Evolutionary conservation across 1,139 yeast genomes (phyloP), one percentile per base, ranked within the genome.

Genomic region (Candida gigantensis): DNA sequence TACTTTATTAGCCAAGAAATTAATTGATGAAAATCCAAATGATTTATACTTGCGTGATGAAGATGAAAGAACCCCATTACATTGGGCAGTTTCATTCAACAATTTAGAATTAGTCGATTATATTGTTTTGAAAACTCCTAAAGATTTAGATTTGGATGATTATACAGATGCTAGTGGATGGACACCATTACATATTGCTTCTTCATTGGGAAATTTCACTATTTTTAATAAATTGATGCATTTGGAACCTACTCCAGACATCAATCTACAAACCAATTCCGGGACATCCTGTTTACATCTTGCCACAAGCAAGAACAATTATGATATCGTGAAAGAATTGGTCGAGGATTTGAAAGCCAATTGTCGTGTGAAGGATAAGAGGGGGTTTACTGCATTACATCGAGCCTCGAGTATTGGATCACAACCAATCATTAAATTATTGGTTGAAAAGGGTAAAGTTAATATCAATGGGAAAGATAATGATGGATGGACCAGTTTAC

Each of bases 361-460:
- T 19, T 74, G 79, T 2, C 69, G 88, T 37, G 60, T 71, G 28
- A 85, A 82, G 53, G 97, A 89, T 54, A 73, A 71, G 37, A 73
- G 71, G 47, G 79, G 80, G 0, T 82, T 75, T 51, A 70, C 81
- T 8, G 83, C 95, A 4, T 56, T 90, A 21, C 95, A 85, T 48
- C 70, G 97, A 33, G 97, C 98, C 0, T 88, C 92, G 0, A 76
- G 96, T 1, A 71, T 74, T 27, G 97, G 97, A 5, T 75, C 84
- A 1, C 55, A 66, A 20, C 77, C 77, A 2, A 57, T 84, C 13
- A 72, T 79, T 17, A 62, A 69, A 36, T 54, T 72, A 23, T 55
- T 84, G 30, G 73, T 77, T 3, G 67, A 73, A n/a, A 62, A 68
- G 6, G 75, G 77, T 9, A 74, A 74, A 36, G 78, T 83, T 3